Evolutionary conservation across 208 protist species (phyloP).

Genomic region (Acanthamoeba healyi): DNA sequence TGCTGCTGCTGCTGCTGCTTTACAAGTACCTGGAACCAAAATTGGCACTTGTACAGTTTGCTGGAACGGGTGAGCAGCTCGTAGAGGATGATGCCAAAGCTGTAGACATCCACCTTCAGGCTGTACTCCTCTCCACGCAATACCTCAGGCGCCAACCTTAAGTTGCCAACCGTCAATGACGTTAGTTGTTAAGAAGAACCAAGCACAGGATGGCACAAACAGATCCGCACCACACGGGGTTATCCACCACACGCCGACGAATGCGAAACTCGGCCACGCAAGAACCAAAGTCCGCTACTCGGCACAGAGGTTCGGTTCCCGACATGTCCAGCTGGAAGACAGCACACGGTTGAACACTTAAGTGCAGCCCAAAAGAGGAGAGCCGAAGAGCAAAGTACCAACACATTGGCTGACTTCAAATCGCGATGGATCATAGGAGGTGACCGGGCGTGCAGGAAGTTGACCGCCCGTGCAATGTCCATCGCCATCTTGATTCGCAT

Average conservation of each 20-base stretch:
- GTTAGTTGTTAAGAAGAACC: neutral
- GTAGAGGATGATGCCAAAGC: constrained; percentile 51
- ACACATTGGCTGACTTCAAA: constrained; percentile 41
- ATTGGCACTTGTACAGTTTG: neutral
- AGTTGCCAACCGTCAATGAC: too few relatives aligned
- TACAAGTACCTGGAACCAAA: constrained; percentile 1
- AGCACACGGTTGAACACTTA: neutral
- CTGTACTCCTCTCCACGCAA: constrained; percentile 10
- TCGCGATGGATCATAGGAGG: constrained; percentile 64
- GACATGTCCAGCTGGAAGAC: neutral
- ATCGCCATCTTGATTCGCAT: constrained; percentile 49
- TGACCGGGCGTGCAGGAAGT: constrained; percentile 21
- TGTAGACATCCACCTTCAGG: constrained; percentile 30
- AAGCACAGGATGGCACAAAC: neutral
- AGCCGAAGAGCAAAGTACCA: neutral
- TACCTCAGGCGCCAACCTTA: constrained; percentile 8
- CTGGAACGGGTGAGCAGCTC: constrained; percentile 27
- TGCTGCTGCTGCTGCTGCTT: neutral
- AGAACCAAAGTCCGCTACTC: constrained; percentile 48
- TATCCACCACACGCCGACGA: constrained; percentile 36
- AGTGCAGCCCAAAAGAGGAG: neutral
- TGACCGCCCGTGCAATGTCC: constrained; percentile 34
- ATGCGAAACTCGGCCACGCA: constrained; percentile 30
- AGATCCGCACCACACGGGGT: constrained; percentile 37
- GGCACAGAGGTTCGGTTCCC: neutral